Conservation (phyloP, 768 basidiomycete genomes). For the Nidularia sp. region DNA sequence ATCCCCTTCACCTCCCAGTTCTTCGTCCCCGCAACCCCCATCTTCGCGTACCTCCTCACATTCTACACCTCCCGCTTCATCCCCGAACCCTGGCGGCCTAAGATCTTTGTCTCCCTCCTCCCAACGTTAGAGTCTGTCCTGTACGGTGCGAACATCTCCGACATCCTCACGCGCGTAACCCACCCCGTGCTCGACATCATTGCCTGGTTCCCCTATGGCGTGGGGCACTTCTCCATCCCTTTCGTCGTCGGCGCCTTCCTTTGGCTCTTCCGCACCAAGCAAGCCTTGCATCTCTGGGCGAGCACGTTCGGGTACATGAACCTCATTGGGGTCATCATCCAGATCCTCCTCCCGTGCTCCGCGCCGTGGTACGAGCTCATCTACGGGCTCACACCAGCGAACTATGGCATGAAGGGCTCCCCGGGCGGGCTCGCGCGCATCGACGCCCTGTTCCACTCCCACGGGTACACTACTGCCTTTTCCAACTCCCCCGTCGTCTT, state of each 20-base stretch:
- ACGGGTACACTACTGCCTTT: conserved; percentile 77
- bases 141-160: conserved; percentile 97
- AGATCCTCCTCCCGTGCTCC: conserved; percentile 88
- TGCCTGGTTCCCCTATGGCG: conserved; percentile 97
- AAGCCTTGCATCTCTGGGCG: conserved; percentile 80
- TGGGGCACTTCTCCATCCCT: conserved; percentile 84
- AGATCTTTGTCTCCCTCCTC: conserved; percentile 86
- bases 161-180: conserved; percentile 92
- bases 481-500: conserved; percentile 90
- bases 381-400: conserved; percentile 92
- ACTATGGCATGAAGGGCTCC: conserved; percentile 89
- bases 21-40: conserved; percentile 82
- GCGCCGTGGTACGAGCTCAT: conserved; percentile 98
- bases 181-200: conserved; percentile 89
- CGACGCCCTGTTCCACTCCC: conserved; percentile 76
- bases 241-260: conserved; percentile 82
- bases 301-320: conserved; percentile 92
- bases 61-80: conserved; percentile 89
- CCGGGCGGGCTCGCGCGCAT: conserved; percentile 92
- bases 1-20: conserved; percentile 89
- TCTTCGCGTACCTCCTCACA: conserved; percentile 82
- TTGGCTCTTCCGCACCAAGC: conserved; percentile 86
- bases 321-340: conserved; percentile 79
- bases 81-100: conserved; percentile 68
- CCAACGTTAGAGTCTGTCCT: conserved; percentile 93